These are phyloP conservation scores for Plantago coronopus DNA, from an alignment of 305 asterid species.

Conservation along the genomic window DNA sequence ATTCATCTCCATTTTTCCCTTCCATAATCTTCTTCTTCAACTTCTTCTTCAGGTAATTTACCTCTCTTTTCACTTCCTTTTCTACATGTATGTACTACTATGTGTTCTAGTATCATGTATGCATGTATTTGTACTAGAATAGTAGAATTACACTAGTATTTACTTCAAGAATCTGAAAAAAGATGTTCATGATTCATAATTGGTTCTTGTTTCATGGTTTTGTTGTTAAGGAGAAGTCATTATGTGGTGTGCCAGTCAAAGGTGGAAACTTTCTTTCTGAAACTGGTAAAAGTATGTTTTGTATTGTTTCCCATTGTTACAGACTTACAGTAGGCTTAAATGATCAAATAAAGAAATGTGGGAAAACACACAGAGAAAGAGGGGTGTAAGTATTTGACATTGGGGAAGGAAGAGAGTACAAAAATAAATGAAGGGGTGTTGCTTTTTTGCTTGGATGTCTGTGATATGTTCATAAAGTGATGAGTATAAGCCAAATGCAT, in stretches of 20 bases:
- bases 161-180: neutral
- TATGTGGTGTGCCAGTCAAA: slow-evolving; percentile 18
- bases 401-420: slow-evolving; percentile 22
- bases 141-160: no score
- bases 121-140: no score
- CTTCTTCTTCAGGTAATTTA: slow-evolving; percentile 26
- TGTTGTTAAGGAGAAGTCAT: neutral
- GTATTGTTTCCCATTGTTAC: neutral
- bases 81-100: neutral
- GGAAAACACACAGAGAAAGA: slow-evolving; percentile 12
- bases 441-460: slow-evolving; percentile 31
- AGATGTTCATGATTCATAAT: neutral
- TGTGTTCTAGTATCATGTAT: no score
- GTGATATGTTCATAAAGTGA: slow-evolving; percentile 32
- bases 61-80: slow-evolving; percentile 15
- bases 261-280: slow-evolving; percentile 26
- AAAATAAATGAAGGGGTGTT: slow-evolving; percentile 23
- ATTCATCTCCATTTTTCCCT: neutral
- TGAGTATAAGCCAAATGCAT: slow-evolving; percentile 40
- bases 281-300: slow-evolving; percentile 16
- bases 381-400: slow-evolving; percentile 37
- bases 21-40: neutral
- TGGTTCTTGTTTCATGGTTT: neutral
- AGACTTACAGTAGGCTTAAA: neutral
- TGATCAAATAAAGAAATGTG: slow-evolving; percentile 10